Percentiles rank a stretch among this genome's conserved stretches.
These are phyloP conservation scores for Fraxinus excelsior DNA, from an alignment of 257 asterid species.

Conservation along the genomic window DNA sequence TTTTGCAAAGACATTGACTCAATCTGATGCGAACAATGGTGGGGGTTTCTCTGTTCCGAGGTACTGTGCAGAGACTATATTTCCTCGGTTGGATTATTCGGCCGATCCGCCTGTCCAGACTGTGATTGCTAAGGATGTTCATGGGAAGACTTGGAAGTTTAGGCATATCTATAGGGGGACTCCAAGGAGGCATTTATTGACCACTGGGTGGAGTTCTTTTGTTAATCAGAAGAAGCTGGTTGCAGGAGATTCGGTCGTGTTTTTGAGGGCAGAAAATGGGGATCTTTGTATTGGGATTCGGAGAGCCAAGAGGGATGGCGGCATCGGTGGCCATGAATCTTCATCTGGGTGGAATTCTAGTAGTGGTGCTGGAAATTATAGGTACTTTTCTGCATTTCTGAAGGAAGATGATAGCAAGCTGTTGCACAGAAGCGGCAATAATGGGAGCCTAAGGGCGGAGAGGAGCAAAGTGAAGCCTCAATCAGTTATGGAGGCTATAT, in stretches of 20 bases:
- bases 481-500: constrained; percentile 46
- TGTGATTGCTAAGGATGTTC: constrained; percentile 45
- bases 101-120: constrained; percentile 54
- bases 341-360: constrained; percentile 44
- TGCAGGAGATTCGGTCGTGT: constrained; percentile 58
- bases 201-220: constrained; percentile 62
- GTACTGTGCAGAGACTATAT: constrained; percentile 56
- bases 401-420: constrained; percentile 38
- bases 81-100: constrained; percentile 47
- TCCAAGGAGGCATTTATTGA: constrained; percentile 58
- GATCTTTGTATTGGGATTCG: constrained; percentile 55
- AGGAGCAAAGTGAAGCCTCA: constrained; percentile 51
- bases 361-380: constrained; percentile 31
- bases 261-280: constrained; percentile 51
- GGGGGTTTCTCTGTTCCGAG: constrained; percentile 59
- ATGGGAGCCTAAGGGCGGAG: constrained; percentile 34
- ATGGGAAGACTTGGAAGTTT: constrained; percentile 47
- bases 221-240: constrained; percentile 57
- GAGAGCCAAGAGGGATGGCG: constrained; percentile 40
- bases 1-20: constrained; percentile 52
- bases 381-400: constrained; percentile 18
- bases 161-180: constrained; percentile 57
- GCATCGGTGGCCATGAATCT: constrained; percentile 28
- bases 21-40: constrained; percentile 55
- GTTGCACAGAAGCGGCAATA: constrained; percentile 29